These are phyloP conservation scores for Iberis pinnata DNA, from an alignment of 345 rosid genomes.

Conservation along the genomic window DNA sequence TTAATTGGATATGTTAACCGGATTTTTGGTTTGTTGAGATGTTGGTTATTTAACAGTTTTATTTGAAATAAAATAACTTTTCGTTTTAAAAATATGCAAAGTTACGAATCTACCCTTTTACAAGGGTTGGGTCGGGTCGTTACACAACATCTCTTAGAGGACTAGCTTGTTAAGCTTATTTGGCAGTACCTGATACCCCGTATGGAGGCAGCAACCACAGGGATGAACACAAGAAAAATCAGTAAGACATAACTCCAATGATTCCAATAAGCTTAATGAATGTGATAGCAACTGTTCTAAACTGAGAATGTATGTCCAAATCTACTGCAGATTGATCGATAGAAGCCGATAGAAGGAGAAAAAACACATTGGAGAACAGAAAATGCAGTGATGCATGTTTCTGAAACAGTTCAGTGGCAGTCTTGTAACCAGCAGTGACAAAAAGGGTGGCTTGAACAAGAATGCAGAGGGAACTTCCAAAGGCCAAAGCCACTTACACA, in stretches of 20 bases:
- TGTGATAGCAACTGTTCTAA: conserved; percentile 41
- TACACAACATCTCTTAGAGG: too few relatives aligned
- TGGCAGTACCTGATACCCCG: conserved; percentile 71
- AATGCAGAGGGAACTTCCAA: conserved; percentile 53
- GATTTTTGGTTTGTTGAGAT: too few relatives aligned
- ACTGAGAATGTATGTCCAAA: conserved; percentile 36
- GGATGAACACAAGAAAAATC: conserved; percentile 63
- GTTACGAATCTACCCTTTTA: too few relatives aligned
- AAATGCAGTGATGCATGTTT: conserved; percentile 60
- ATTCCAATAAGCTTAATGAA: conserved; percentile 56
- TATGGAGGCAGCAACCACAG: conserved; percentile 49
- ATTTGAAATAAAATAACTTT: too few relatives aligned
- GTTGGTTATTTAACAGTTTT: too few relatives aligned
- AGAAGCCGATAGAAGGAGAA: conserved; percentile 57
- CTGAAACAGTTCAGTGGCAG: conserved; percentile 60
- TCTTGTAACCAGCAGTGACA: conserved; percentile 51
- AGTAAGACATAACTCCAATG: conserved; percentile 75
- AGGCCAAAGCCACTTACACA: conserved; percentile 50
- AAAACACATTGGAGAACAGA: conserved; percentile 73
- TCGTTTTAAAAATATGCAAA: too few relatives aligned
- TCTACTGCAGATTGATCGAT: conserved; percentile 72
- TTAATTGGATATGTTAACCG: too few relatives aligned
- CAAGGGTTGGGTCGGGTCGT: too few relatives aligned
- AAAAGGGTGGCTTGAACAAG: conserved; percentile 47
- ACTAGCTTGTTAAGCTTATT: neutral